These are phyloP conservation scores for Chaetothyriales sp. DNA, from an alignment of 2,329 filamentous ascomycete species.

Conservation along the genomic window DNA sequence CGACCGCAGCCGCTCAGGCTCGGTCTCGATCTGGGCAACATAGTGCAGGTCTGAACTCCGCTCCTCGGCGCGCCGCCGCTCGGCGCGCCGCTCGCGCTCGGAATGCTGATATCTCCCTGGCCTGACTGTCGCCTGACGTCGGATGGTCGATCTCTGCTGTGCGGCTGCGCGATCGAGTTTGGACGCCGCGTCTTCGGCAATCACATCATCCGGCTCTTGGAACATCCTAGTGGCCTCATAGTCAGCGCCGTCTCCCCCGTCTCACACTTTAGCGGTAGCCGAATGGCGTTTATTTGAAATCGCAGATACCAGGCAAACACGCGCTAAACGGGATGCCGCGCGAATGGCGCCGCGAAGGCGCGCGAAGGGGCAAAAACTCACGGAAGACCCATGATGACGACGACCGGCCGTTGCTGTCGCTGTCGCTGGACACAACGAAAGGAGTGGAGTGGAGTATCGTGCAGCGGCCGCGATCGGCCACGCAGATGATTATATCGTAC, in stretches of 20 bases:
- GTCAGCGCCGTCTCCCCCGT: constrained; percentile 4
- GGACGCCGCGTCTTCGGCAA: constrained; percentile 28
- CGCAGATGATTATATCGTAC: not conserved
- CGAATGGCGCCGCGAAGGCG: constrained; percentile 1
- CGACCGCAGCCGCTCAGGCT: constrained; percentile 9
- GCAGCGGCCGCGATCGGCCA: not conserved
- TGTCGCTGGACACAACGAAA: not conserved
- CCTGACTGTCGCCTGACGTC: constrained; percentile 33
- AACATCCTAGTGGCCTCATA: constrained; percentile 34
- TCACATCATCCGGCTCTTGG: constrained; percentile 38
- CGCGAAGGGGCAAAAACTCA: constrained; percentile 22
- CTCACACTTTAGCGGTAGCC: constrained; percentile 5
- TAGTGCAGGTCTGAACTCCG: constrained; percentile 5
- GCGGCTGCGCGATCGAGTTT: constrained; percentile 41
- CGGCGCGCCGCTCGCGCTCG: constrained; percentile 6
- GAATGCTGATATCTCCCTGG: constrained; percentile 9
- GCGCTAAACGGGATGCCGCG: constrained; percentile 11
- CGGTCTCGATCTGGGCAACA: constrained; percentile 8
- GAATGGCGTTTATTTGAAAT: constrained; percentile 5
- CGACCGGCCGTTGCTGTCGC: not conserved
- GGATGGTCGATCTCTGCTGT: constrained; percentile 42
- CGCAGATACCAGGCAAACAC: constrained; percentile 1
- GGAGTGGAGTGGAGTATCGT: not conserved
- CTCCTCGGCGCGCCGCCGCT: constrained; percentile 4
- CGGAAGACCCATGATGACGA: constrained; percentile 36